Base-by-base conservation (phyloP, 257 asterid species). In the Solanum virginianum region DNA sequence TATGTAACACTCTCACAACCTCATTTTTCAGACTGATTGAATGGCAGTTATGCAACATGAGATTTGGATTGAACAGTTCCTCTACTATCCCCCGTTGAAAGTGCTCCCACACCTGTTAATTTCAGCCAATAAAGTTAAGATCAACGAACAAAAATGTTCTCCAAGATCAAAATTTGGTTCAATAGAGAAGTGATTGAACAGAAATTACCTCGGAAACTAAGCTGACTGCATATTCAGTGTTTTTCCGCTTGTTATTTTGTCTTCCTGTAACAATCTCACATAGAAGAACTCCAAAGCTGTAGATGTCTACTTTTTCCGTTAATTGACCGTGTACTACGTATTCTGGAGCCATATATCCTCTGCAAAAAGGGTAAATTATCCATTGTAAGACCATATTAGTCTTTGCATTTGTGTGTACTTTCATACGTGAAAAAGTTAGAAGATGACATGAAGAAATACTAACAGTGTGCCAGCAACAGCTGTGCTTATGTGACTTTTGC, bases 311-410 rank as follows among this genome's bases (percentile, higher is more conserved):
- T 66, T 90, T 90, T 22, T 88, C 90, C 1, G 89, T 86, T 9
- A 90, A 85, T 72, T 86, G 88, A 7, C 92, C 92, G 5, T 81
- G 87, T 41, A 89, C 90, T 13, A 90, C 82, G 84, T 90, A 88
- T 55, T 90, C 92, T 12, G 92, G 92, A 83, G 92, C 90, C 90
- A 90, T 88, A 55, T 90, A 90, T 83, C 90, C 92, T 55, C 90
- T 90, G 87, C 10, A 70, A 12, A 20, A 8, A 18, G 65, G 24
- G 12, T 56, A 57, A 57, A 57, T 20, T 9, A 56, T 57, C 24
- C 16, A 60, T 60, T 60, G 10, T 1, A 0, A 24, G 43, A 18
- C 51, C 1, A 15, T 26, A 80, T 55, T 13, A 80, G 69, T 36
- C 1, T 68, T 6, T 3, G 6, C 2, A 1, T 32, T 16, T 8